Evolutionary conservation across 208 protist genomes (phyloP).

Genomic region (Leishmania turanica): DNA sequence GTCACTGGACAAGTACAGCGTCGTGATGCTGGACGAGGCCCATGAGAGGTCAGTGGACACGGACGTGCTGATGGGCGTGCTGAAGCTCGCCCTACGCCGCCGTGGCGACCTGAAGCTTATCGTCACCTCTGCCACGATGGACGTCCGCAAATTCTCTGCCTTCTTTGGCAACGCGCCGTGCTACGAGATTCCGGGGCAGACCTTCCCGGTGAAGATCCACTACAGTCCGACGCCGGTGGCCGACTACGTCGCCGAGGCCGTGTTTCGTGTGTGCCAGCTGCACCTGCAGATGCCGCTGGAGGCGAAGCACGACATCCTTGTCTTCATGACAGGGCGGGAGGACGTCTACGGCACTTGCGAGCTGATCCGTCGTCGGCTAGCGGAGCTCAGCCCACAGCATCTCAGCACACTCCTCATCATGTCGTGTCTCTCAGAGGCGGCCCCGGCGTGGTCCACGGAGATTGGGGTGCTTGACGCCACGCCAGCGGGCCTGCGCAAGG

Average conservation of each 20-base stretch:
- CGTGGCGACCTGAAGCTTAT: conserved; percentile 98
- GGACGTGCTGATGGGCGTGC: conserved; percentile 97
- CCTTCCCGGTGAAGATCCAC: conserved; percentile 86
- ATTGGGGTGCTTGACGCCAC: conserved; percentile 96
- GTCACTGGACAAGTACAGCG: conserved; percentile 90
- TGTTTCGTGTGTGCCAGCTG: conserved; percentile 83
- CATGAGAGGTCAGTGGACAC: conserved; percentile 98
- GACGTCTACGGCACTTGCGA: conserved; percentile 96
- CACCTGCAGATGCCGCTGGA: conserved; percentile 88
- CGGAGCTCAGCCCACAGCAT: conserved; percentile 92
- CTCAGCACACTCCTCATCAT: conserved; percentile 89
- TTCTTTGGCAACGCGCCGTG: conserved; percentile 97
- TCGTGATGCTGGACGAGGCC: conserved; percentile 99
- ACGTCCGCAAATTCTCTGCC: conserved; percentile 95
- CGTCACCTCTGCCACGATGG: conserved; percentile 99
- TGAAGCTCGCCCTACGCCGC: conserved; percentile 87
- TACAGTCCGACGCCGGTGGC: conserved; percentile 87
- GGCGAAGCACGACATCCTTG: conserved; percentile 95
- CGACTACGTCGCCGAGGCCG: conserved; percentile 80
- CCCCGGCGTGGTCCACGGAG: conserved; percentile 71
- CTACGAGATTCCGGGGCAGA: conserved; percentile 98
- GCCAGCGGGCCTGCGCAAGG: conserved; percentile 95
- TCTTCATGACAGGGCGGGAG: conserved; percentile 99
- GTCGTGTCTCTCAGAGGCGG: conserved; percentile 93
- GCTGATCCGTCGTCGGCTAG: conserved; percentile 87